Conservation (phyloP, 2,329 filamentous ascomycete species). For the Neonectria coccinea region DNA sequence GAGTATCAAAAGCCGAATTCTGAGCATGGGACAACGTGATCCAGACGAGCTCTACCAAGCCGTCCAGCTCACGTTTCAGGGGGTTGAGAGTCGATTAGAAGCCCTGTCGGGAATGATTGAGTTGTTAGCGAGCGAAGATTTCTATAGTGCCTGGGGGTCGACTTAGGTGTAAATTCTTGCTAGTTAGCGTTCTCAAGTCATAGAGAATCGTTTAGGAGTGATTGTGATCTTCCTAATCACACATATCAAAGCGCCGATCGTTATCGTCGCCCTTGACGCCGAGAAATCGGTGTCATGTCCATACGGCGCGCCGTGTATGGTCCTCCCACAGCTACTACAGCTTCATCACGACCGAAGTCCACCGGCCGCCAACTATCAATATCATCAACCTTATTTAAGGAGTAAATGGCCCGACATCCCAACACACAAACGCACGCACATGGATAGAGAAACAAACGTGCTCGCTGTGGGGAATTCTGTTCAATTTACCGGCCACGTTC, state of each 20-base stretch:
- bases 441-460: not conserved
- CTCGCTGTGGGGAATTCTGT: not conserved
- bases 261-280: not conserved
- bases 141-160: not conserved
- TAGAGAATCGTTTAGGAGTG: not conserved
- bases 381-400: no score
- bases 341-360: not conserved
- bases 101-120: constrained; percentile 15
- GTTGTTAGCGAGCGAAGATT: constrained; percentile 4
- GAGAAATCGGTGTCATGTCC: not conserved
- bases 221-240: not conserved
- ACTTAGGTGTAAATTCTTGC: constrained; percentile 2
- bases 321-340: not conserved
- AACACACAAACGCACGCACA: no score
- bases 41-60: constrained; percentile 9
- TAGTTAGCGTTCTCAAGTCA: not conserved
- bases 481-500: not conserved
- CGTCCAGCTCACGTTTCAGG: constrained; percentile 12
- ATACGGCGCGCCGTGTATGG: not conserved
- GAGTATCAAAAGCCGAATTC: constrained; percentile 9
- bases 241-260: not conserved
- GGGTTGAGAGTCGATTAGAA: constrained; percentile 14
- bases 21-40: constrained; percentile 11
- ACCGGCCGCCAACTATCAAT: constrained; percentile 1
- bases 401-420: no score